Conservation (phyloP, 768 basidiomycete genomes). For the Suillus brevipes region DNA sequence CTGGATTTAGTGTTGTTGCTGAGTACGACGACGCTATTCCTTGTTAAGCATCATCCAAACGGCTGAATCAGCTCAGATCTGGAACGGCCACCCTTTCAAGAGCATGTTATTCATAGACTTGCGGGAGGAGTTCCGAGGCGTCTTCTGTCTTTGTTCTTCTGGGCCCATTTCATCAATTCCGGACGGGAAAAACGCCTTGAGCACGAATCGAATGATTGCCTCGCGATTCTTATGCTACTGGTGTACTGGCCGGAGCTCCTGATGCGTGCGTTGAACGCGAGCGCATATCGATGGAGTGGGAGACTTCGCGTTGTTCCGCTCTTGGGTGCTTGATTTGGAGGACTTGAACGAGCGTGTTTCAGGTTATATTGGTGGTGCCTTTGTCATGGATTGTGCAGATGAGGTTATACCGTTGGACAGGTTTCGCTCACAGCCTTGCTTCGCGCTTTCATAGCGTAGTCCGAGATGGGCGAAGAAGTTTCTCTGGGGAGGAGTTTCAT, state of each 20-base stretch:
- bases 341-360: not conserved
- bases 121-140: not conserved
- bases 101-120: conserved; percentile 1
- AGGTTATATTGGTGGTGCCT: too few species aligned
- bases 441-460: not conserved
- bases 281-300: not conserved
- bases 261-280: not conserved
- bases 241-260: not conserved
- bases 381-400: not conserved
- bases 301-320: not conserved
- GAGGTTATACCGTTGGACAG: not conserved
- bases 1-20: not conserved
- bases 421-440: not conserved
- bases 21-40: not conserved
- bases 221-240: not conserved
- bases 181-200: not conserved
- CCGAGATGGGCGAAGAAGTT: not conserved
- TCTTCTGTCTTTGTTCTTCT: not conserved
- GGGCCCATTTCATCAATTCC: not conserved
- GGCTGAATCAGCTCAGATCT: too few species aligned
- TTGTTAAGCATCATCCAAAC: not conserved
- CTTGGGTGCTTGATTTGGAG: not conserved
- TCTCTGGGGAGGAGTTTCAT: not conserved
- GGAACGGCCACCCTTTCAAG: not conserved
- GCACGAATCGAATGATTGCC: not conserved